Base-by-base conservation (phyloP, 1,139 yeast genomes). In the Magnusiomyces magnusii region DNA sequence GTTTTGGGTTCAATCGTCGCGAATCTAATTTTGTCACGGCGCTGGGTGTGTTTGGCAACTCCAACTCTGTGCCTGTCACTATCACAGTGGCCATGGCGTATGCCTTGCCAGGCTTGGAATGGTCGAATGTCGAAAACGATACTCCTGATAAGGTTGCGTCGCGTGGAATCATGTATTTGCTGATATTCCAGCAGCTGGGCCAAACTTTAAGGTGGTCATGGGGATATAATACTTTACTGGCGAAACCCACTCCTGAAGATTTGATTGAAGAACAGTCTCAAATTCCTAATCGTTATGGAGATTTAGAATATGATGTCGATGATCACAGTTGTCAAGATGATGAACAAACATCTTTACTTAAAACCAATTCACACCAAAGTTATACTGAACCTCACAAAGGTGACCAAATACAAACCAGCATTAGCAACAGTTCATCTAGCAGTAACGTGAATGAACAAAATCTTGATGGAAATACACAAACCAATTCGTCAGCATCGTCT, bases 161-260 rank as follows among this genome's bases (percentile, higher is more conserved):
- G 2, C 78, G 96, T 62, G 96, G 95, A 53, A 84, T 88, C 57
- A 76, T 88, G 58, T 88, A 88, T 71, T 76, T 88, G 65, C 75
- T 88, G 60, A 85, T 88, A 56, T 88, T 88, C 73, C 95, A 88
- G 75, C 96, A 88, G 70, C 78, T 88, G 68, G 95, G 95, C 47
- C 95, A 87, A 73, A 80, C 87, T 66, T 76, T 88, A 61, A 77
- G 96, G 62, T 88, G 96, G 96, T 86, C 93, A 2, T 88, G 95
- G 95, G 96, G 96, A n/a, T 87, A 83, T 73, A 87, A 88, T 69
- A 85, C 83, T 28, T 75, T 88, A 61, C 75, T 88, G 62, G 79
- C 85, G 55, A 82, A 76, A 66, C 77, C 85, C 59, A 52, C 65
- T 9, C 63, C 60, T 27, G 61, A 56, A 47, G 63, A 61, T 21